Percentiles rank a stretch among this genome's conserved stretches.
Evolutionary conservation across 768 basidiomycete genomes (phyloP).

Genomic region (Lenzites betulinus): DNA sequence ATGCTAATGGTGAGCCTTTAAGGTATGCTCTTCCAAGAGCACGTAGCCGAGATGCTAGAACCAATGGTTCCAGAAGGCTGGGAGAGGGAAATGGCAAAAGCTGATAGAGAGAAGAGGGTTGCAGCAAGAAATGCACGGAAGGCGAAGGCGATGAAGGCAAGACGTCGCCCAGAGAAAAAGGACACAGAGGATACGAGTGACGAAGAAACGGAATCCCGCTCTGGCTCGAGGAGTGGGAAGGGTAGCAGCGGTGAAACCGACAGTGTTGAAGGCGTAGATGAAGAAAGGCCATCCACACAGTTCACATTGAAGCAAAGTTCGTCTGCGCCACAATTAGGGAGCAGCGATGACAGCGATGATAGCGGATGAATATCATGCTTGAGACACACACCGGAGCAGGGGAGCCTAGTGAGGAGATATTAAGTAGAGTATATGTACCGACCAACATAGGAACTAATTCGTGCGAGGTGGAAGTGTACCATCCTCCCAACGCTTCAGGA

Average conservation of each 20-base stretch:
- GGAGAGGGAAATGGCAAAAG: constrained; percentile 39
- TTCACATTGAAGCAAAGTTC: background rate
- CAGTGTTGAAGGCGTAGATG: background rate
- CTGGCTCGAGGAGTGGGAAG: background rate
- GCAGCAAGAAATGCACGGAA: background rate
- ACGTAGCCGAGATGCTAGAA: constrained; percentile 48
- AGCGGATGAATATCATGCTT: background rate
- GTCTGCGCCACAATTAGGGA: background rate
- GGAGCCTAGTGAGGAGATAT: background rate
- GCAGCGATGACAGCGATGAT: background rate
- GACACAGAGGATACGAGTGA: background rate
- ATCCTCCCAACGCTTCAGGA: constrained; percentile 83
- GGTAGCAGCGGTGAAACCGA: background rate
- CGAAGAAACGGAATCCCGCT: background rate
- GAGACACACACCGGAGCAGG: too few relatives aligned
- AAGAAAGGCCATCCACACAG: background rate
- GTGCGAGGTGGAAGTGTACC: constrained; percentile 49
- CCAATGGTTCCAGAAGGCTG: constrained; percentile 47
- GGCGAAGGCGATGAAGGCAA: constrained; percentile 3
- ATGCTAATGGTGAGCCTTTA: background rate
- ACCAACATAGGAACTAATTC: constrained; percentile 10
- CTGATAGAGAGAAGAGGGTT: constrained; percentile 1
- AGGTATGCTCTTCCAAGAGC: constrained; percentile 75
- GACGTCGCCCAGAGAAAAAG: background rate
- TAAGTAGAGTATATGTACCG: constrained; percentile 9